Evolutionary conservation across 1,139 yeast species (phyloP).

Genomic region (Blastobotrys raffinosifermentans): DNA sequence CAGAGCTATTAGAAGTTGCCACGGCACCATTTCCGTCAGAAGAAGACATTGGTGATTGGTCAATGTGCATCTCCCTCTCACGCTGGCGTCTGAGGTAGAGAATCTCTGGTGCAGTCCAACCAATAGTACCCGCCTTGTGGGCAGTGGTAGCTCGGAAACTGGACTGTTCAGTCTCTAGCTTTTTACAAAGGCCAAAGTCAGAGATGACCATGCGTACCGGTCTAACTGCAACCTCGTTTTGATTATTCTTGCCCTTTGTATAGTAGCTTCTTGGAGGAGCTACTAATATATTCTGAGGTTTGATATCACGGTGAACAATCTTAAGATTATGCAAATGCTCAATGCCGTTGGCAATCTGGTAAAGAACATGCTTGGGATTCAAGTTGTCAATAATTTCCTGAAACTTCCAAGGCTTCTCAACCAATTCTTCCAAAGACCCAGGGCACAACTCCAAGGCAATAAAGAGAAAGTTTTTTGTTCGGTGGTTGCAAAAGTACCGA

Average conservation of each 20-base stretch:
- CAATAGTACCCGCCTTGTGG: slow-evolving; percentile 93
- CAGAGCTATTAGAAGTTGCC: background rate
- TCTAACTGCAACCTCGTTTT: slow-evolving; percentile 22
- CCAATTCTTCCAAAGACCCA: slow-evolving; percentile 80
- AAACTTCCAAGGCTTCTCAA: slow-evolving; percentile 36
- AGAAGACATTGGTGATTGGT: slow-evolving; percentile 2
- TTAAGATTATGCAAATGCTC: slow-evolving; percentile 83
- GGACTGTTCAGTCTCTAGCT: slow-evolving; percentile 84
- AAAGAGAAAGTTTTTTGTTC: slow-evolving; percentile 78
- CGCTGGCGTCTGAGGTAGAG: slow-evolving; percentile 3
- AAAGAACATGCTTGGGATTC: slow-evolving; percentile 52
- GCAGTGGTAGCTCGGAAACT: slow-evolving; percentile 90
- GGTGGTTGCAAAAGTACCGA: slow-evolving; percentile 86
- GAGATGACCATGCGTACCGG: slow-evolving; percentile 72
- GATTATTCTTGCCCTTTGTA: slow-evolving; percentile 18
- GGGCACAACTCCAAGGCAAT: slow-evolving; percentile 90
- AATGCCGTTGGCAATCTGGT: slow-evolving; percentile 79
- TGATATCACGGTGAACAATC: slow-evolving; percentile 91
- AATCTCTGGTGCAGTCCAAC: slow-evolving; percentile 98
- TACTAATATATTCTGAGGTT: slow-evolving; percentile 91
- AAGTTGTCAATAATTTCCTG: slow-evolving; percentile 34
- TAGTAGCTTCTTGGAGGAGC: slow-evolving; percentile 53
- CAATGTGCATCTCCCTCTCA: slow-evolving; percentile 1
- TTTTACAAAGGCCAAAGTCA: slow-evolving; percentile 93
- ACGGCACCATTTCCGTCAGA: background rate